A percentile compares a stretch with the other conserved stretches of the same genome.
Conservation (phyloP, 768 basidiomycete genomes). For the Nevesoporus exiguus region DNA sequence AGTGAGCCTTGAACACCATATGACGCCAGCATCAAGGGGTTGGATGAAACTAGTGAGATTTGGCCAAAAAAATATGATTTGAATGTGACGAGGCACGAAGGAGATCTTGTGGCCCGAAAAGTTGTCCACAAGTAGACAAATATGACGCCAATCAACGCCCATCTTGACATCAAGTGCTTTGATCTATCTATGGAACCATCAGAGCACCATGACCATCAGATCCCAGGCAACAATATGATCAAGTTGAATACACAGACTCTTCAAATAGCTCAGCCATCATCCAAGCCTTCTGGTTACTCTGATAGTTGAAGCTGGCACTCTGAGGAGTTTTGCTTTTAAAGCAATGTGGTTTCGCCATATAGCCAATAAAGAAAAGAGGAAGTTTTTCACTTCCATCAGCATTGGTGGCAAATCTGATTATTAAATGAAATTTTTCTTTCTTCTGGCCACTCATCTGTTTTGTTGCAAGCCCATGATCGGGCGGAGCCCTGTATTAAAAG, state of each 20-base stretch:
- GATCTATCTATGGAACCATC: background rate
- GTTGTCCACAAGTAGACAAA: background rate
- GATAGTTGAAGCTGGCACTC: background rate
- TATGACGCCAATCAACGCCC: background rate
- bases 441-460: background rate
- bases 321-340: background rate
- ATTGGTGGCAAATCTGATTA: background rate
- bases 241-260: no score
- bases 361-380: background rate
- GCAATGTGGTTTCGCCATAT: background rate
- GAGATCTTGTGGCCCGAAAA: background rate
- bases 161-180: background rate
- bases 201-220: no score
- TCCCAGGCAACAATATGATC: no score
- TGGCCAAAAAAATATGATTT: background rate
- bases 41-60: background rate
- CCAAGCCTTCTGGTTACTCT: no score
- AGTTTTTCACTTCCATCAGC: background rate
- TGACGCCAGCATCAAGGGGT: background rate
- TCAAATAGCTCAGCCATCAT: no score
- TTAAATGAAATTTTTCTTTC: background rate
- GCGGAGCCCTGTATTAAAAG: background rate
- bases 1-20: background rate
- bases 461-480: background rate
- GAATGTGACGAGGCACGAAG: background rate